Percentiles rank a stretch among this genome's conserved stretches.
phyloP scores from a whole-genome alignment of 768 basidiomycete genomes.

The Mycena capillaripes region DNA sequence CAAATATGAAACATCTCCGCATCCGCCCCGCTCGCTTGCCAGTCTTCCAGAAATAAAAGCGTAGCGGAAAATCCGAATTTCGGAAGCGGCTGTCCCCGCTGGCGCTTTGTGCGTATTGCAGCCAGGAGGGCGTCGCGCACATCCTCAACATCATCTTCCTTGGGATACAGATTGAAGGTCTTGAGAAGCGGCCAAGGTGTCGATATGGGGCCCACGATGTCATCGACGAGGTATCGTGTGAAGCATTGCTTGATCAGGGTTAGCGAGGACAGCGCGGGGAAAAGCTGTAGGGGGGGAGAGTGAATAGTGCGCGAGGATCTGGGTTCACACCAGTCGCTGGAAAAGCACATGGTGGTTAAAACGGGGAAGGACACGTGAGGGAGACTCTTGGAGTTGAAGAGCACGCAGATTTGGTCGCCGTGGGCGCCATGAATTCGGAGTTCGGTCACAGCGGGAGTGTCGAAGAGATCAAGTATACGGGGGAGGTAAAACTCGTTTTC shows the following conservation, averaged over 20 bases:
- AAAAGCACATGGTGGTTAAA: not conserved
- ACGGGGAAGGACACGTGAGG: not conserved
- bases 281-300: not conserved
- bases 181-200: no score
- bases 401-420: not conserved
- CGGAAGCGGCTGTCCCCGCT: no score
- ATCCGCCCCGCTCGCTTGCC: not conserved
- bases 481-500: not conserved
- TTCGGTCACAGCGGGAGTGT: not conserved
- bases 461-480: not conserved
- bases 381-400: not conserved
- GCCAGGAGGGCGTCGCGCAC: no score
- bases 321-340: not conserved
- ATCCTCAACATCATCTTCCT: no score
- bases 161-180: no score
- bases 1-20: not conserved
- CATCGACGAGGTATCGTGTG: not conserved
- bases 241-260: slow-evolving; percentile 9
- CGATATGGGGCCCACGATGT: not conserved
- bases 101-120: no score
- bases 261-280: slow-evolving; percentile 3
- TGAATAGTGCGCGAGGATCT: not conserved
- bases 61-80: not conserved
- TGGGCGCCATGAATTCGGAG: not conserved
- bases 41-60: not conserved